Base-by-base conservation (phyloP, 495 filamentous ascomycete genomes). In the Tetracladium marchalianum region DNA sequence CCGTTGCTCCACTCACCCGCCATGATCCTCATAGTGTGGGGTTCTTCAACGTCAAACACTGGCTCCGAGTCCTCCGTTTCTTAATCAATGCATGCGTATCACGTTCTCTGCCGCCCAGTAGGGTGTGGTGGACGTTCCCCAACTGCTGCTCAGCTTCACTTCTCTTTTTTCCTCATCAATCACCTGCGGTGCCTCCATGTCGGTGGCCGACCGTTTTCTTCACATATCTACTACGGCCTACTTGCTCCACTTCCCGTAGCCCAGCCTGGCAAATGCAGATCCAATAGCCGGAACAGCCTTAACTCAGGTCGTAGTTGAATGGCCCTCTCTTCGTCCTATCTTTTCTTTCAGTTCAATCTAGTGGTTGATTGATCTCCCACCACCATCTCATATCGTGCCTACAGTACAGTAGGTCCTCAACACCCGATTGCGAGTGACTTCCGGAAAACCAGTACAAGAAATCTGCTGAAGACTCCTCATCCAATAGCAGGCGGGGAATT, bases 51-150 rank as follows among this genome's bases (percentile, higher is more conserved):
- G 35, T 58, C 55, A 58, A 58, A 58, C 55, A 52, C 47, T 58
- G 49, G 49, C 32, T 27, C 22, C 55, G 41, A 52, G 49, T 50
- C 35, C 43, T 27, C 44, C 34, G 38, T 47, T 50, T 50, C 39
- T 16, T 49, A 53, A 52, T 58, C 49, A 53, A 58, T 58, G 55
- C 55, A 58, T 55, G 52, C 53, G 50, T 50, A 51, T 46, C 46
- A 43, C 39, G 33, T 18, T 43, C 41, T 13, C 41, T 18, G 32
- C 27, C 17, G 11, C 46, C 39, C 44, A 22, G 4, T 19, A 39
- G 45, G 43, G 46, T 45, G 18, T 51, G 35, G 44, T 37, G 41
- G 35, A 24, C 16, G 11, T 31, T 44, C 39, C 41, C 35, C 35
- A n/a, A n/a, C 35, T n/a, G 16, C 12, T 36, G 16, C 12, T 36